Base-by-base conservation (phyloP, 257 asterid genomes). In the Plantago elongata region DNA sequence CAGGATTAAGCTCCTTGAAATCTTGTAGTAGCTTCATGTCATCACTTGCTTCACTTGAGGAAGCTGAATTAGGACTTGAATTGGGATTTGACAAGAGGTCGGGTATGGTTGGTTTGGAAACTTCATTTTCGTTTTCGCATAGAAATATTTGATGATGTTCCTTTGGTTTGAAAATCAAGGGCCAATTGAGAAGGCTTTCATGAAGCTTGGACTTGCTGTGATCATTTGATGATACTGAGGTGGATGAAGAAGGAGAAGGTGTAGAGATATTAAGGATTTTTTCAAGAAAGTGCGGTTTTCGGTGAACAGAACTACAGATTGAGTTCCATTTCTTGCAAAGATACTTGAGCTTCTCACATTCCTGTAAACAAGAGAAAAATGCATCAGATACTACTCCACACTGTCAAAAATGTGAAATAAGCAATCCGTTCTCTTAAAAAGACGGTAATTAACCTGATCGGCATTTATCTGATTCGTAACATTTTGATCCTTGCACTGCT, bases 11-110 rank as follows among this genome's bases (percentile, higher is more conserved):
- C 44, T 75, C 78, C 46, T 62, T 71, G 75, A 83, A 79, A 51
- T 60, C 78, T 14, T 66, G 66, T 5, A 69, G 27, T 17, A 67
- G 49, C 43, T 73, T 78, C 73, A 74, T 27, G 7, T 75, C 78
- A 11, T 73, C 85, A 46, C 87, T 92, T 46, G 95, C 94, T 76
- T 88, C 98, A 58, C 98, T 92, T 0, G 97, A 92, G 14, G 98
- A 92, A 64, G 98, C 95, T 7, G 98, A 92, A 30, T 92, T 92
- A 3, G 98, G 98, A 68, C 98, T 92, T 0, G 98, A 92, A 59
- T 83, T 88, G 0, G 98, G 98, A 73, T 92, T 92, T 6, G 95
- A 88, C 30, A 86, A 67, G 59, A 92, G 93, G 16, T 84, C 97
- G 0, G 95, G 95, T 27, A 81, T 84, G 14, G 70, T 45, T 9